Conservation (phyloP, 1,139 yeast genomes). For the Geotrichum citri-aurantii region DNA sequence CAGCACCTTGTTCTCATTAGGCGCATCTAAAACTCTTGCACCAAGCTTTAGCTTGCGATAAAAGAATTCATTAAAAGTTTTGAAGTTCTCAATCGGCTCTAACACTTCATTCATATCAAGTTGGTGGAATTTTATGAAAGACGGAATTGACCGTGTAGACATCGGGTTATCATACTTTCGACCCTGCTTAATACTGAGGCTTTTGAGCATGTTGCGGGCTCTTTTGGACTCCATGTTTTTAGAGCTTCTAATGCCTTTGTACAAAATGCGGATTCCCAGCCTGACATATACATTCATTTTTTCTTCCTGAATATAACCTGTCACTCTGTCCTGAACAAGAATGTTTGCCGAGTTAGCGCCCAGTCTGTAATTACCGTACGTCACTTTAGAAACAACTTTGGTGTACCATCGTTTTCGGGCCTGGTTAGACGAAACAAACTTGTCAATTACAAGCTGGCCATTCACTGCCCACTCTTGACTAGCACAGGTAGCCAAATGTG, state of each 20-base stretch:
- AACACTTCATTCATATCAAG: slow-evolving; percentile 67
- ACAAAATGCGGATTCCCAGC: slow-evolving; percentile 75
- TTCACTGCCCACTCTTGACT: slow-evolving; percentile 72
- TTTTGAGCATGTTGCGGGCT: slow-evolving; percentile 54
- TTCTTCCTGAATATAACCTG: slow-evolving; percentile 86
- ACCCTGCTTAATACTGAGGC: slow-evolving; percentile 77
- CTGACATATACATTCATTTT: slow-evolving; percentile 87
- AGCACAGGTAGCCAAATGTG: slow-evolving; percentile 85
- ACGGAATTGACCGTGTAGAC: slow-evolving; percentile 60
- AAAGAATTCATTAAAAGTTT: slow-evolving; percentile 83
- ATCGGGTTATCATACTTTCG: slow-evolving; percentile 66
- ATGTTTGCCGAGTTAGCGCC: slow-evolving; percentile 94
- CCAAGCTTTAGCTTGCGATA: slow-evolving; percentile 69
- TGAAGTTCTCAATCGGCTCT: slow-evolving; percentile 46
- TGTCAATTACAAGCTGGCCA: slow-evolving; percentile 56
- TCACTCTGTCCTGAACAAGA: slow-evolving; percentile 81
- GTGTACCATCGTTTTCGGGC: slow-evolving; percentile 90
- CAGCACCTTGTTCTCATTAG: slow-evolving; percentile 44
- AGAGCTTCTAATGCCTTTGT: slow-evolving; percentile 56
- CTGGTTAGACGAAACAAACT: slow-evolving; percentile 71
- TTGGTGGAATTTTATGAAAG: slow-evolving; percentile 77
- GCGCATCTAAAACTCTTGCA: slow-evolving; percentile 64
- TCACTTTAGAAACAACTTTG: slow-evolving; percentile 71
- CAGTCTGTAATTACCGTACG: slow-evolving; percentile 79
- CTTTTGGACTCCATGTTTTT: slow-evolving; percentile 50